Evolutionary conservation across 306 rosid species (phyloP), one percentile per base, ranked within the genome.

Genomic region (Begonia fuchsioides): DNA sequence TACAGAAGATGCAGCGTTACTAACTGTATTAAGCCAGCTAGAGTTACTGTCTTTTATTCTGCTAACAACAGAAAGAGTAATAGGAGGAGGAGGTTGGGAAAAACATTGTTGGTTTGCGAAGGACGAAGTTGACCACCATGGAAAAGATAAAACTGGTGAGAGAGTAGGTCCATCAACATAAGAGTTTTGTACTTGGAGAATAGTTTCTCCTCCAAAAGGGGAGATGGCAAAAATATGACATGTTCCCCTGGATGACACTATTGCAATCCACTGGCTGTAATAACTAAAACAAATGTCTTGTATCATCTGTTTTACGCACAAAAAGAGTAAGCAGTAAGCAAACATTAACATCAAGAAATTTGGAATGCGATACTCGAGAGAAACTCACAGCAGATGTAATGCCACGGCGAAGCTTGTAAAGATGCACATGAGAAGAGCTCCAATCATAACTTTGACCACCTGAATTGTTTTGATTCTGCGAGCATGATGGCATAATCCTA

Each of bases 231-330:
- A 87, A 55, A 87, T 65, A 60, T 87, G 96, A 51, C 96, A 87
- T 18, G 96, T 87, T 15, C 94, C 92, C 75, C 77, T 87, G 45
- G 96, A 82, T 18, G 96, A 87, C 59, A 87, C 87, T 72, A 87
- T 64, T 46, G 92, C 94, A 59, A 87, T 72, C 96, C 96, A 87
- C 57, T 82, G 94, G 66, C 94, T 82, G 53, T 70, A 87, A 52
- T 73, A 68, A 62, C 96, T 87, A 64, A 87, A 87, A 70, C 96
- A 82, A 60, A 87, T 87, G 64, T 87, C 94, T 74, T 87, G 96
- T 66, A 87, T 87, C 66, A 77, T 72, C 96, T 87, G 92, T 52
- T 48, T 46, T 58, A 62, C 50, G 55, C 44, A 56, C 15, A 48
- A 40, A 44, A 13, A 26, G 2, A 20, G 32, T 20, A 20, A 20